Percentiles rank a stretch among this genome's conserved stretches.
Evolutionary conservation across 371 early-diverging fungal genomes (phyloP).

Genomic region (Mucor circinelloides): DNA sequence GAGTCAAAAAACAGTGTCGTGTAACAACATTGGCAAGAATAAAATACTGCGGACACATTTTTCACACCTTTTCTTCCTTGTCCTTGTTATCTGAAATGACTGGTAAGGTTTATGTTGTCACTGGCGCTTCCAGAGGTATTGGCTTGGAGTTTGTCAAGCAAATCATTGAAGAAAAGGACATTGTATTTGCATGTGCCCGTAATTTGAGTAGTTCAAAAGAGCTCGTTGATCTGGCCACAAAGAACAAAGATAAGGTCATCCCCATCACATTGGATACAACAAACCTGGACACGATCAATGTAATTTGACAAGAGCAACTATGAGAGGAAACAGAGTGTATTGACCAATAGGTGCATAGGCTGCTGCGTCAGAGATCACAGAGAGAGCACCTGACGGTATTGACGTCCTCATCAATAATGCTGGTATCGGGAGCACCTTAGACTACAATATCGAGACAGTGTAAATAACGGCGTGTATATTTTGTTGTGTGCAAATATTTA

Average conservation of each 20-base stretch:
- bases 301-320: neutral
- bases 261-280: constrained; percentile 30
- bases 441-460: neutral
- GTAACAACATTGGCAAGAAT: neutral
- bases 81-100: neutral
- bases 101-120: constrained; percentile 6
- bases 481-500: neutral
- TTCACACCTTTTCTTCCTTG: neutral
- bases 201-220: constrained; percentile 23
- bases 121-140: constrained; percentile 36
- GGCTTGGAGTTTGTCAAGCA: constrained; percentile 50
- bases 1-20: neutral
- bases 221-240: constrained; percentile 19
- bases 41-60: neutral
- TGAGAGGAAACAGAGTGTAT: neutral
- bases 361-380: constrained; percentile 19
- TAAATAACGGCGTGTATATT: neutral
- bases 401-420: constrained; percentile 44
- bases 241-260: constrained; percentile 26
- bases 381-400: constrained; percentile 25
- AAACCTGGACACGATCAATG: constrained; percentile 28
- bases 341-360: constrained; percentile 2
- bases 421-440: constrained; percentile 16
- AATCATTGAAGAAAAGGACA: constrained; percentile 25
- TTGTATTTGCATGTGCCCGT: constrained; percentile 41